Base-by-base conservation (phyloP, 768 basidiomycete genomes). In the Neoboletus magnificus region DNA sequence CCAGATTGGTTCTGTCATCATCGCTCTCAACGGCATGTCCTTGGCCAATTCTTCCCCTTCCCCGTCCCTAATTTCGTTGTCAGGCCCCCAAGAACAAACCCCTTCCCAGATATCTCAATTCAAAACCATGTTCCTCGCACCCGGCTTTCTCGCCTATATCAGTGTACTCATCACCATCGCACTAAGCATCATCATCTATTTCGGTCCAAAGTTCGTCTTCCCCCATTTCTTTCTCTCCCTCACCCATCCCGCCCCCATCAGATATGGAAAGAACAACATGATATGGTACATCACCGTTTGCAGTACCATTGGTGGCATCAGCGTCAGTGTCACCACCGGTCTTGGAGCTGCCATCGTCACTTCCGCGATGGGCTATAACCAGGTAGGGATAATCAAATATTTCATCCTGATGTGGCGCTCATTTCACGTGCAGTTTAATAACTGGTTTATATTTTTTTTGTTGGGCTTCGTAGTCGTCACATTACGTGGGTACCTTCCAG, bases 291-390 rank as follows among this genome's bases (percentile, higher is more conserved):
- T 98, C 60, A 77, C 81, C 40, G 91, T 99, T 43, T 99, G 97
- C 73, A 92, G 89, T 59, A 86, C 98, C 81, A 98, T 99, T 66
- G 97, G 97, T 18, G 97, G 97, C 0, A 87, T 96, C 46, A 91
- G 88, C 54, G 93, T 96, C 61, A 92, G 89, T 63, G 95, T 96
- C 52, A 96, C 95, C 15, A 94, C 93, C 32, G 96, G 97, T 33
- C 80, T 98, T 36, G 94, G 97, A 43, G 78, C 91, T 41, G 88
- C 93, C 22, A 97, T 98, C 63, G 87, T 99, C 27, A 85, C 88
- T 47, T 83, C 84, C 40, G 83, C 79, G 5, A 74, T 79, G 74
- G 89, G 89, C 37, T 77, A 89, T 58, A 93, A 89, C 70, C 91
- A 92, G 81, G 89, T 84, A 41, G 2, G 79, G 70, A 30, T 45